Evolutionary conservation across 1,139 yeast species (phyloP).

Genomic region (Trichomonascaceae sp.): DNA sequence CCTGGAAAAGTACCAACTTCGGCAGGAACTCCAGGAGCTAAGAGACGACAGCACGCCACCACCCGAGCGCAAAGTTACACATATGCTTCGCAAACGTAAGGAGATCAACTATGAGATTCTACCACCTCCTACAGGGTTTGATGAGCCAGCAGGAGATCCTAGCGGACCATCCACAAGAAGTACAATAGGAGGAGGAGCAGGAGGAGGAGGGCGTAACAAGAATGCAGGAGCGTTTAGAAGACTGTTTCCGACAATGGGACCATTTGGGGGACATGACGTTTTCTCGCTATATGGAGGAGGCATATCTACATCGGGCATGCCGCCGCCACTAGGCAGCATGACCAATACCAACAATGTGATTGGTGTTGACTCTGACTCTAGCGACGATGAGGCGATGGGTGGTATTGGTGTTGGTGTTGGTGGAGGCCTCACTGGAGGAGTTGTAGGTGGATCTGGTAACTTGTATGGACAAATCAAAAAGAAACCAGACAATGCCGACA

Average conservation of each 20-base stretch:
- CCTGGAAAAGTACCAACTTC: conserved; percentile 26
- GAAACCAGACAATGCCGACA: conserved; percentile 69
- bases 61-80: conserved; percentile 31
- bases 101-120: conserved; percentile 76
- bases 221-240: conserved; percentile 15
- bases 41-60: conserved; percentile 37
- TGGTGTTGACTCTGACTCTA: conserved; percentile 42
- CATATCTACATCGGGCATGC: conserved; percentile 51
- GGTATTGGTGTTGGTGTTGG: conserved; percentile 8
- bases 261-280: conserved; percentile 46
- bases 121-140: conserved; percentile 53
- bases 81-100: conserved; percentile 60
- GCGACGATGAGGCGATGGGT: conserved; percentile 46
- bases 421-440: conserved; percentile 26
- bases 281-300: conserved; percentile 97
- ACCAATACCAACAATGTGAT: conserved; percentile 1
- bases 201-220: too few relatives aligned
- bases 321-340: conserved; percentile 8
- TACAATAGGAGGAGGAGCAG: conserved; percentile 12
- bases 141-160: conserved; percentile 12
- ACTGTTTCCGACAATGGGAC: conserved; percentile 21
- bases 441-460: conserved; percentile 19
- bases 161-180: conserved; percentile 14
- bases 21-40: conserved; percentile 40
- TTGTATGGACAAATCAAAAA: conserved; percentile 19